These are phyloP conservation scores for Yamadazyma taylorii DNA, from an alignment of 1,139 yeast genomes.

Conservation along the genomic window DNA sequence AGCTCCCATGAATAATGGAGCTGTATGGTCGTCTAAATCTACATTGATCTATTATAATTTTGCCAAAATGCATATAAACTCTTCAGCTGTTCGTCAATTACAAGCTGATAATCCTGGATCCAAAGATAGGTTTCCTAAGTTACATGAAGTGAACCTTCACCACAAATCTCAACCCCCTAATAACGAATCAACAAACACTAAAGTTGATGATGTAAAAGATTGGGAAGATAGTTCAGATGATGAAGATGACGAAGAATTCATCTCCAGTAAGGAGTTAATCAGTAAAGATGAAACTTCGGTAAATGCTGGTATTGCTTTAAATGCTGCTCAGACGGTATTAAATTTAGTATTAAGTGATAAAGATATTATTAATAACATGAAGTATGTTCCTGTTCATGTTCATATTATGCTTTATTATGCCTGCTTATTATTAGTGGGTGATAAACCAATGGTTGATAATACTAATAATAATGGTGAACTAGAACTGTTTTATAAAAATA, in stretches of 20 bases:
- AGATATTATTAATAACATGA: constrained; percentile 57
- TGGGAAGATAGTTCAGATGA: constrained; percentile 30
- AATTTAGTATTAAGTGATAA: constrained; percentile 58
- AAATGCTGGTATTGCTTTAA: constrained; percentile 51
- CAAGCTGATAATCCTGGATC: constrained; percentile 32
- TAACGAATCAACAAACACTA: no score
- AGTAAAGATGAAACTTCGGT: constrained; percentile 37
- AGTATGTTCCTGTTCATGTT: constrained; percentile 69
- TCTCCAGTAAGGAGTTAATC: constrained; percentile 37
- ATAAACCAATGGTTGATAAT: constrained; percentile 19
- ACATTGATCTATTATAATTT: constrained; percentile 70
- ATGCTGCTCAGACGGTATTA: constrained; percentile 65
- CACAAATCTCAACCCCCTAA: constrained; percentile 8
- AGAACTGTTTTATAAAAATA: constrained; percentile 20
- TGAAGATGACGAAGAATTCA: constrained; percentile 28
- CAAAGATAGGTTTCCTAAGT: constrained; percentile 38
- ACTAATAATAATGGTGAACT: constrained; percentile 12
- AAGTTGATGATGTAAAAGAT: constrained; percentile 13
- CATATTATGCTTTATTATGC: constrained; percentile 73
- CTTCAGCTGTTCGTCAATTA: constrained; percentile 51
- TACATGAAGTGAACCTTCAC: constrained; percentile 21
- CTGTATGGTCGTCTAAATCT: constrained; percentile 71
- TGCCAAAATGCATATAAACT: constrained; percentile 74
- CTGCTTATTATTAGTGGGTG: constrained; percentile 54
- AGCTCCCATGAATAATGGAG: constrained; percentile 58